phyloP scores from a whole-genome alignment of 768 basidiomycete species.

The Basidioascus undulatus region DNA sequence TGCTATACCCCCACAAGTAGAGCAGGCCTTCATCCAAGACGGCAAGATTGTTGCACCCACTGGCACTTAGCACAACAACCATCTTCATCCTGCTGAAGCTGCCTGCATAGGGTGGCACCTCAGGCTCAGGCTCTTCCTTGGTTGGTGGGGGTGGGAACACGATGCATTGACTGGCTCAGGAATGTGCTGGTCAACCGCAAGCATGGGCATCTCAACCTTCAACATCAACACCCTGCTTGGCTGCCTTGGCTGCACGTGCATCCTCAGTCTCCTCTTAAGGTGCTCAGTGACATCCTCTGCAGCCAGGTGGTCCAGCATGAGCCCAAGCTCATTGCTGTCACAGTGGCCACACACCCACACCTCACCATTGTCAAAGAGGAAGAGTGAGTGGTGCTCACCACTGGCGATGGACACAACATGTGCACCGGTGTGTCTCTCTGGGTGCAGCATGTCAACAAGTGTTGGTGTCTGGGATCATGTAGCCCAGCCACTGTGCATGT shows the following conservation, averaged over 20 bases:
- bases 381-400: conserved; percentile 74
- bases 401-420: conserved; percentile 37
- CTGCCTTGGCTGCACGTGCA: conserved; percentile 1
- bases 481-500: conserved; percentile 18
- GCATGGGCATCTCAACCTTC: conserved; percentile 9
- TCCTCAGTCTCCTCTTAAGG: conserved; percentile 4
- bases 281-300: conserved; percentile 4
- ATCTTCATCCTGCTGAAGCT: conserved; percentile 17
- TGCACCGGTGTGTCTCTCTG: conserved; percentile 17
- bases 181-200: conserved; percentile 15
- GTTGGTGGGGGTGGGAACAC: conserved; percentile 22
- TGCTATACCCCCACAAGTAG: conserved; percentile 23
- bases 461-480: conserved; percentile 31
- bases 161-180: conserved; percentile 16
- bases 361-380: conserved; percentile 57
- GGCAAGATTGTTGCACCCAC: conserved; percentile 21
- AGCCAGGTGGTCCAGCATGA: conserved; percentile 23
- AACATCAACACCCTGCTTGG: conserved; percentile 8
- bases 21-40: conserved; percentile 20
- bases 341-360: conserved; percentile 71
- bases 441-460: conserved; percentile 16
- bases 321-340: conserved; percentile 61
- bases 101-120: no score
- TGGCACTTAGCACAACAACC: conserved; percentile 19
- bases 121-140: conserved; percentile 16